phyloP scores from a whole-genome alignment of 805 yeast genomes.

The Ogataea zsoltii region DNA sequence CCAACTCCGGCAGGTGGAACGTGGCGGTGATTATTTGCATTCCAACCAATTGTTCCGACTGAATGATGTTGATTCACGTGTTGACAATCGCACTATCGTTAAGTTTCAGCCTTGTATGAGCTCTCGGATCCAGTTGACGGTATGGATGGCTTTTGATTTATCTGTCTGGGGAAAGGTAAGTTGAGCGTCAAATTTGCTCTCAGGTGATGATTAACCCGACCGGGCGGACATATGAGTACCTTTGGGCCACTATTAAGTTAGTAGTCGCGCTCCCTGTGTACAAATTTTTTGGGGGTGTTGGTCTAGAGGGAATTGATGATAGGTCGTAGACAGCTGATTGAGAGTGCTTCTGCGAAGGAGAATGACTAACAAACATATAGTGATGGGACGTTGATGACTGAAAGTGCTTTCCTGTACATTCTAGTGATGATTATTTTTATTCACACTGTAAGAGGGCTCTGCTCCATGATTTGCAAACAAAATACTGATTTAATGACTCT shows the following conservation, averaged over 20 bases:
- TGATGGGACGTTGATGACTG: not conserved
- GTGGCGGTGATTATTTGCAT: slow-evolving; percentile 50
- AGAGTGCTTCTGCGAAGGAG: not conserved
- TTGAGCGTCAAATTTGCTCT: slow-evolving; percentile 3
- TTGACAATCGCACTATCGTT: slow-evolving; percentile 57
- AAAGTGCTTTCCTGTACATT: not conserved
- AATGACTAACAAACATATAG: not conserved
- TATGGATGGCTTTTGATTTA: slow-evolving; percentile 15
- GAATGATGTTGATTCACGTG: slow-evolving; percentile 43
- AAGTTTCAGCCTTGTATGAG: slow-evolving; percentile 68
- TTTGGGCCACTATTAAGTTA: slow-evolving; percentile 35
- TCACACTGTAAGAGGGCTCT: slow-evolving; percentile 56
- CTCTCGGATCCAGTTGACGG: slow-evolving; percentile 12
- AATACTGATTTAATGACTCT: slow-evolving; percentile 60
- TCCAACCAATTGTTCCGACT: slow-evolving; percentile 61
- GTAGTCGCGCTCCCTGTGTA: slow-evolving; percentile 56
- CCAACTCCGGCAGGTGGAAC: slow-evolving; percentile 9
- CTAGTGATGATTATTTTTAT: slow-evolving; percentile 34
- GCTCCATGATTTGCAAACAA: slow-evolving; percentile 38
- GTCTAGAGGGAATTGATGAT: slow-evolving; percentile 49
- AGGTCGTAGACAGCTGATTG: slow-evolving; percentile 43
- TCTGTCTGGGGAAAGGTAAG: slow-evolving; percentile 6
- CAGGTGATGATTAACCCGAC: slow-evolving; percentile 41
- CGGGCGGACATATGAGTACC: slow-evolving; percentile 51
- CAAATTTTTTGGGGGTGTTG: slow-evolving; percentile 46